Conservation (phyloP, 1,284 basidiomycete species). For the Cutaneotrichosporon arboriforme region DNA sequence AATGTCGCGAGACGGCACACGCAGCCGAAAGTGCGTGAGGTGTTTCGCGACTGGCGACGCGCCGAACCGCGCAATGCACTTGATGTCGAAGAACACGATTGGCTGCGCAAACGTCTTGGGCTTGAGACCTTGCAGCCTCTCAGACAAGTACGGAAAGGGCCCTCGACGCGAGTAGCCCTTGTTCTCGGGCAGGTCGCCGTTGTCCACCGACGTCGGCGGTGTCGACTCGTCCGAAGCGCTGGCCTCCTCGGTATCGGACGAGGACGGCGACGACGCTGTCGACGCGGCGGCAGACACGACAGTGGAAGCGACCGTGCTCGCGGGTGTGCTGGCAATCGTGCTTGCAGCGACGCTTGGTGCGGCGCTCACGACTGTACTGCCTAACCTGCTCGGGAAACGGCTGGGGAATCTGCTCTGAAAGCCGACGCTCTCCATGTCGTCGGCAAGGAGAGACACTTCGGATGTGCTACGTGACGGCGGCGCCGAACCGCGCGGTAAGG, state of each 20-base stretch:
- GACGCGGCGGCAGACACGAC: slow-evolving; percentile 8
- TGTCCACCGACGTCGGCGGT: slow-evolving; percentile 32
- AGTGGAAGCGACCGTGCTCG: not conserved
- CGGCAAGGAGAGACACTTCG: slow-evolving; percentile 3
- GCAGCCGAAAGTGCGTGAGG: slow-evolving; percentile 44
- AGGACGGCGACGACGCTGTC: slow-evolving; percentile 8
- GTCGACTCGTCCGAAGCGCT: slow-evolving; percentile 25
- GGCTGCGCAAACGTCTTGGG: slow-evolving; percentile 49
- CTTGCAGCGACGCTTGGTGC: slow-evolving; percentile 1
- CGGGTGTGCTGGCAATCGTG: not conserved
- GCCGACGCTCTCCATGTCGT: slow-evolving; percentile 14
- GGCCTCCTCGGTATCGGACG: slow-evolving; percentile 7
- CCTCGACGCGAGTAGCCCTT: slow-evolving; percentile 46
- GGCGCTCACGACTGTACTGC: not conserved
- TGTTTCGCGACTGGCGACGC: slow-evolving; percentile 36
- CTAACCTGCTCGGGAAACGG: slow-evolving; percentile 1
- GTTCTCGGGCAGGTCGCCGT: slow-evolving; percentile 20
- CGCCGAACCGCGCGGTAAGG: slow-evolving; percentile 42
- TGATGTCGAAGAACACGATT: slow-evolving; percentile 49
- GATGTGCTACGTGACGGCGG: slow-evolving; percentile 29
- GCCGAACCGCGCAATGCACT: slow-evolving; percentile 44
- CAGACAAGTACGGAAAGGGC: slow-evolving; percentile 44
- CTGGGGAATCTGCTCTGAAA: slow-evolving; percentile 7
- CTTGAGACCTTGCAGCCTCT: slow-evolving; percentile 31
- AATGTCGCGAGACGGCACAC: slow-evolving; percentile 45